Evolutionary conservation across 75 land plant genomes (phyloP).

Genomic region (Picea sitchensis): DNA sequence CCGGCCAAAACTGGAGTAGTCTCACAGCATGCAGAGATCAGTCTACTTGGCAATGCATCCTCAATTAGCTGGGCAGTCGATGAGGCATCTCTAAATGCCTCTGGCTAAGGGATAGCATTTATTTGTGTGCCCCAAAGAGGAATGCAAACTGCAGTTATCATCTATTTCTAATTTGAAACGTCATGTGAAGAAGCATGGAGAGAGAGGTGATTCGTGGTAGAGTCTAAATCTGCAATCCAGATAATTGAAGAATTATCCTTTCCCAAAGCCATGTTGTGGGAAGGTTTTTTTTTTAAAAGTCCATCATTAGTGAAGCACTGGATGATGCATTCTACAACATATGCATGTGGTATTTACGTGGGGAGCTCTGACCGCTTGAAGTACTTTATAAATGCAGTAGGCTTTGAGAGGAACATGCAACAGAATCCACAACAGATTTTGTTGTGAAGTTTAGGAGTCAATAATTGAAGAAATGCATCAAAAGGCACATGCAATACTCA

Average conservation of each 20-base stretch:
- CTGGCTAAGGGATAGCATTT: conserved; percentile 46
- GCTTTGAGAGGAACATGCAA: conserved; percentile 39
- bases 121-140: too few relatives aligned
- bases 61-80: too few relatives aligned
- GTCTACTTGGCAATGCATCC: too few relatives aligned
- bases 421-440: conserved; percentile 40
- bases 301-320: too few relatives aligned
- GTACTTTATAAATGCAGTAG: too few relatives aligned
- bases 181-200: conserved; percentile 36
- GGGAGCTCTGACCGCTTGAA: too few relatives aligned
- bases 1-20: too few relatives aligned
- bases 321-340: too few relatives aligned
- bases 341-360: too few relatives aligned
- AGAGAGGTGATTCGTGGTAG: conserved; percentile 31
- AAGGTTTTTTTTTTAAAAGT: too few relatives aligned
- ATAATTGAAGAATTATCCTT: conserved; percentile 25
- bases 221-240: conserved; percentile 19
- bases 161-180: conserved; percentile 27
- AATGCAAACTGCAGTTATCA: conserved; percentile 40
- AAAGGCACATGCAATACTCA: conserved; percentile 49
- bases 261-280: conserved; percentile 34
- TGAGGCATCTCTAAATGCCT: too few relatives aligned
- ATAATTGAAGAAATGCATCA: conserved; percentile 61
- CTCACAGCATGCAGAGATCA: too few relatives aligned
- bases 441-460: conserved; percentile 57